Conservation (phyloP, 1,284 basidiomycete genomes). For the Ceratobasidium sp. region DNA sequence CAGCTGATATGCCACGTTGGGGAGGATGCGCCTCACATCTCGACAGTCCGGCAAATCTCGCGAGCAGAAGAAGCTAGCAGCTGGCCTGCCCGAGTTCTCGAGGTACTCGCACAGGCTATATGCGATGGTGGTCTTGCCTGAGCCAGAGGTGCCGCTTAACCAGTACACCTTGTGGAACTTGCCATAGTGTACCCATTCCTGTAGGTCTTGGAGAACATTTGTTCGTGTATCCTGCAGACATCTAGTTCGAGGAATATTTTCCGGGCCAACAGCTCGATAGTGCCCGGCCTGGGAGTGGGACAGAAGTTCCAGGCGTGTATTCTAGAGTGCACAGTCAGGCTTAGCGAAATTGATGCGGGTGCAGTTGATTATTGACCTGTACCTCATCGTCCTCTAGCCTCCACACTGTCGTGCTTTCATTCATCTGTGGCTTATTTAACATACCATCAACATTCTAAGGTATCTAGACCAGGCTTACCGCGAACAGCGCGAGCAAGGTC, state of each 20-base stretch:
- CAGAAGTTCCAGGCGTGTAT: not conserved
- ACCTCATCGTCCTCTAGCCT: not conserved
- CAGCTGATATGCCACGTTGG: constrained; percentile 9
- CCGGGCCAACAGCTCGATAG: not conserved
- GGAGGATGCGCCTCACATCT: not conserved
- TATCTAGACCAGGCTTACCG: not conserved
- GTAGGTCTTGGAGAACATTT: not conserved
- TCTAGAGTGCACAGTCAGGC: too few relatives aligned
- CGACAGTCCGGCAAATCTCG: not conserved
- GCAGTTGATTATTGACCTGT: not conserved
- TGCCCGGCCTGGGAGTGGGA: not conserved
- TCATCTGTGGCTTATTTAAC: not conserved
- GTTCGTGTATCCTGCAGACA: not conserved
- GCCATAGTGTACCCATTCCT: not conserved
- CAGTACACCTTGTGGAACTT: not conserved
- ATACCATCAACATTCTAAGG: not conserved
- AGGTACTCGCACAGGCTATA: not conserved
- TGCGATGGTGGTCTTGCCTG: not conserved
- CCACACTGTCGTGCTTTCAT: not conserved
- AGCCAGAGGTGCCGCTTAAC: constrained; percentile 10
- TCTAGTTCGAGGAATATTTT: not conserved
- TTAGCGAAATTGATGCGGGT: too few relatives aligned
- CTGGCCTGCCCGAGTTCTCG: not conserved
- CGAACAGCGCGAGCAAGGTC: not conserved
- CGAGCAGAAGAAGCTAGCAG: constrained; percentile 18